phyloP scores from a whole-genome alignment of 2,329 filamentous ascomycete genomes.

The Ophiostoma sp. region DNA sequence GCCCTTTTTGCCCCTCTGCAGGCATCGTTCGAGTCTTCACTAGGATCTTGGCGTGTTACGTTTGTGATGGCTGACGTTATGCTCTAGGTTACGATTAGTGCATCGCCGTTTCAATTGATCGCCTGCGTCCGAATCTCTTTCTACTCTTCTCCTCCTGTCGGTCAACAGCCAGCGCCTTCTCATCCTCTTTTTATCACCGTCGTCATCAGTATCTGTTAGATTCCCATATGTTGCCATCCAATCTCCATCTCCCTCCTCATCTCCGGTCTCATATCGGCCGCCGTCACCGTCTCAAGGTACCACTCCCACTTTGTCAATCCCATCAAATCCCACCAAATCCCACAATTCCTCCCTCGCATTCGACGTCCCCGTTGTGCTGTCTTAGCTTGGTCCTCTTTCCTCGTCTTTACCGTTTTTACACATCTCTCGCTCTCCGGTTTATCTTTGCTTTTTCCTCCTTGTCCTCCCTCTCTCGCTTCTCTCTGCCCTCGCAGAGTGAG shows the following conservation, averaged over 20 bases:
- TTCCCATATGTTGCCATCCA: background rate
- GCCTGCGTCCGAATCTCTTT: too few relatives aligned
- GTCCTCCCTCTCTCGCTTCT: background rate
- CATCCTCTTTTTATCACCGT: too few relatives aligned
- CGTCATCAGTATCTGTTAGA: background rate
- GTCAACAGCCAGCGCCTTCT: background rate
- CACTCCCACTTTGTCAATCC: background rate
- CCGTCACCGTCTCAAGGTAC: background rate
- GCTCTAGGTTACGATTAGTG: background rate
- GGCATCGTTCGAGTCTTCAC: background rate
- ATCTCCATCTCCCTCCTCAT: background rate
- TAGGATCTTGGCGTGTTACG: constrained; percentile 3
- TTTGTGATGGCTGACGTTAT: background rate
- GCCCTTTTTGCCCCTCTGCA: background rate
- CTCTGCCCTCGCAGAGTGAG: background rate
- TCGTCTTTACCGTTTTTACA: background rate
- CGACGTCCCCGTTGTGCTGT: background rate
- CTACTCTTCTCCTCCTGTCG: background rate
- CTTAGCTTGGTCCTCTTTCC: background rate
- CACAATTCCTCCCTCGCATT: background rate
- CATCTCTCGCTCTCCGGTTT: background rate
- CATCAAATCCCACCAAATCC: constrained; percentile 5
- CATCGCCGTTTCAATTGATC: background rate
- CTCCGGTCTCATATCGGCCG: background rate
- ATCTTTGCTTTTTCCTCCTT: background rate